Evolutionary conservation across 306 rosid species (phyloP).

Genomic region (Cercis canadensis): DNA sequence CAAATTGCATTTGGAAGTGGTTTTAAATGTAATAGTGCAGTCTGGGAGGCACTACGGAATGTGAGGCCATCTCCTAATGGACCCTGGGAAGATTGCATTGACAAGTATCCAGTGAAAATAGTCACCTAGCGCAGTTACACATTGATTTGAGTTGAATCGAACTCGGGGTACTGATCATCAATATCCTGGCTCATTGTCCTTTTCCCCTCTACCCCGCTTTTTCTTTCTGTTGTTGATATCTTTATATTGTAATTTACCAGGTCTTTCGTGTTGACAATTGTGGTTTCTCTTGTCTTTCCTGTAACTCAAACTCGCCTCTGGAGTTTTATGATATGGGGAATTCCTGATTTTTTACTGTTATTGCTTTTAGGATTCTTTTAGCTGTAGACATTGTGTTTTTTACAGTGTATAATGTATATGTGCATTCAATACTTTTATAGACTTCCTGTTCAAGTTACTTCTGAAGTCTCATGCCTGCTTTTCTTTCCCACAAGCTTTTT

Average conservation of each 20-base stretch:
- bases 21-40: slow-evolving; percentile 80
- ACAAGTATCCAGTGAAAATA: slow-evolving; percentile 67
- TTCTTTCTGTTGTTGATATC: slow-evolving; percentile 1
- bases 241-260: slow-evolving; percentile 37
- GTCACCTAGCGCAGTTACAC: slow-evolving; percentile 42
- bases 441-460: slow-evolving; percentile 15
- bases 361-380: slow-evolving; percentile 11
- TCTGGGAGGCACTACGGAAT: slow-evolving; percentile 75
- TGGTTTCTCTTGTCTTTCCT: slow-evolving; percentile 26
- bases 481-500: too few species aligned
- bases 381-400: background rate
- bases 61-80: slow-evolving; percentile 67
- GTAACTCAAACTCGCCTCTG: slow-evolving; percentile 19
- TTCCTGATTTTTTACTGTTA: slow-evolving; percentile 26
- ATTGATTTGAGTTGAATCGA: slow-evolving; percentile 30
- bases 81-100: slow-evolving; percentile 81
- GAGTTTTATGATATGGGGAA: slow-evolving; percentile 26
- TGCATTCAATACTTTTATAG: background rate
- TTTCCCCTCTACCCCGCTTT: background rate
- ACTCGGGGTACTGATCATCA: slow-evolving; percentile 41
- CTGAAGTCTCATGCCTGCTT: slow-evolving; percentile 4
- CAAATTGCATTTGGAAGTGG: slow-evolving; percentile 93
- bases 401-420: background rate
- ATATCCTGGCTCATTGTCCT: background rate
- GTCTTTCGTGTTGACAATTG: slow-evolving; percentile 32